Base-by-base conservation (phyloP, 768 basidiomycete genomes). In the Lentinus tigrinus region DNA sequence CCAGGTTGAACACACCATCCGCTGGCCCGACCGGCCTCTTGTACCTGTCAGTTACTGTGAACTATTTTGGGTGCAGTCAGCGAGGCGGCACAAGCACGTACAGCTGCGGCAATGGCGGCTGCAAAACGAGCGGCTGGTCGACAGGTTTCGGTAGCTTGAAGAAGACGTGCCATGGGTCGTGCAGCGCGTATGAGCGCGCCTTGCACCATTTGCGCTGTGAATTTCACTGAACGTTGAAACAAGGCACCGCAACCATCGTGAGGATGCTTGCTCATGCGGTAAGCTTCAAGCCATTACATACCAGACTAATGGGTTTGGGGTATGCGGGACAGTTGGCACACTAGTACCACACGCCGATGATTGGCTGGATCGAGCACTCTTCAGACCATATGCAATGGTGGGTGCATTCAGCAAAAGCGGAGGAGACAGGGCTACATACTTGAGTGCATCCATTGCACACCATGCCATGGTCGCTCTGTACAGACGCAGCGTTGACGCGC, bases 291-390 rank as follows among this genome's bases (percentile, higher is more conserved):
- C n/a, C 1, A 3, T 6, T 6, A 70, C 83, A 54, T 68, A 96
- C 95, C 67, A 97, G 73, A 69, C 82, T 95, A 70, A 83, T 95
- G 10, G 83, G 70, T 19, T 74, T 75, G 0, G 92, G 86, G 38
- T 76, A 77, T 3, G 94, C 94, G 0, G 92, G 84, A 66, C 95
- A 98, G 59, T 87, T 89, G 14, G 89, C 92, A 67, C 95, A 98
- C 68, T 97, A 94, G 70, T 89, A 98, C 42, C 95, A 79, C 46
- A 81, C 74, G 5, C 95, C 94, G 51, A 85, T 71, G 55, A 96
- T 94, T 26, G 78, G 72, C 90, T 93, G 64, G n/a, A n/a, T n/a
- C n/a, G 31, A 31, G 31, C 7, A 11, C 7, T 6, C 31, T 6
- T 31, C 31, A 31, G 31, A 31, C 31, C 11, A 13, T 11, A 4